Base-by-base conservation (phyloP, 805 yeast genomes). In the Candida saitoana region DNA sequence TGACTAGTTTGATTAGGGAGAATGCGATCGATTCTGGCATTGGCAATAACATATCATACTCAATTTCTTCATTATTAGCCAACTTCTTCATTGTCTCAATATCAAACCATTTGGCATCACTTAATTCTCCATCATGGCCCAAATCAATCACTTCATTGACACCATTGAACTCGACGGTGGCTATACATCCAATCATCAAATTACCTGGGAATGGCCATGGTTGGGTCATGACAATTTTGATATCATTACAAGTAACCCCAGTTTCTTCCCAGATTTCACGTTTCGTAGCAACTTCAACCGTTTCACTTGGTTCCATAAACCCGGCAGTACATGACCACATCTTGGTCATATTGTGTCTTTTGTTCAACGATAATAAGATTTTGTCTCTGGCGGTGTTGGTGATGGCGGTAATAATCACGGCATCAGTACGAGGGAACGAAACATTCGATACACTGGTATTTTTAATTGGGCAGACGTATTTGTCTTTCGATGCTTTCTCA, bases 161-260 rank as follows among this genome's bases (percentile, higher is more conserved):
- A 2, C 84, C 85, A 49, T 84, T 77, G 55, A 80, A 76, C 1
- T 83, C 83, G n/a, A 87, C 93, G 25, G 76, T 62, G 2, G 80
- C 96, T 41, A 89, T 60, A 60, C 97, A 90, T 7, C 98, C 98
- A 50, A 91, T 76, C 98, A 91, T 91, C 52, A 91, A 63, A 58
- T 84, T 88, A 0, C 87, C 89, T 1, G 98, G 98, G 62, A 82
- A 91, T 14, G 99, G 99, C 99, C 99, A 91, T 3, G 99, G 98
- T 64, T 91, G 98, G 9, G 93, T 77, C 52, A 80, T 71, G 17
- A 83, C 63, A 40, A 91, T 73, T 39, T 71, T 63, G 20, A 91
- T 84, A 20, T 73, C 60, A 3, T 62, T 49, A 40, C 80, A 80
- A 40, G 64, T 72, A 27, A 88, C 84, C 5, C 99, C 99, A 4